Percentiles rank a stretch among this genome's conserved stretches.
phyloP scores from a whole-genome alignment of 2,329 filamentous ascomycete genomes.

The Cadophora sp. region DNA sequence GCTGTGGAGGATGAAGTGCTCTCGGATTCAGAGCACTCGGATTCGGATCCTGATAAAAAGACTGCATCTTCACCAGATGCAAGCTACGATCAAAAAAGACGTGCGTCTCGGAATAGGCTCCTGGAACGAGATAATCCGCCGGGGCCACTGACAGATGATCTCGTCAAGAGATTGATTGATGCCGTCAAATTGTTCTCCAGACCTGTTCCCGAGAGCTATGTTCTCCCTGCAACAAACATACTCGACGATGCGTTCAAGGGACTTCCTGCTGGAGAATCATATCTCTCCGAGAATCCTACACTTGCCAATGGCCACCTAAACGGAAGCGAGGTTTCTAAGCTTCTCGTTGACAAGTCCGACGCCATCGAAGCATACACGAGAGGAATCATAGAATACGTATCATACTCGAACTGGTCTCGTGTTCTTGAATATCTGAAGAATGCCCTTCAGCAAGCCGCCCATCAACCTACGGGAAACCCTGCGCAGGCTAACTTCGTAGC shows the following conservation, averaged over 20 bases:
- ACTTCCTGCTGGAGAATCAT: constrained; percentile 37
- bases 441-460: constrained; percentile 42
- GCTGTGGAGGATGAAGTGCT: constrained; percentile 31
- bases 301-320: constrained; percentile 41
- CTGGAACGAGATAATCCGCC: constrained; percentile 37
- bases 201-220: constrained; percentile 63
- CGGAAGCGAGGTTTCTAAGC: constrained; percentile 39
- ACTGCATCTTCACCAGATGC: constrained; percentile 11
- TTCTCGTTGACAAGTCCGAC: constrained; percentile 43
- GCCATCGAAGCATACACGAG: constrained; percentile 63
- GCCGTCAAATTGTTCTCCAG: constrained; percentile 62
- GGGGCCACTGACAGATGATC: constrained; percentile 52
- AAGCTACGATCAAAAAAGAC: constrained; percentile 33
- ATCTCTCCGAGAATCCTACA: constrained; percentile 42
- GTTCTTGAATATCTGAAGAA: constrained; percentile 66
- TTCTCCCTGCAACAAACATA: constrained; percentile 62
- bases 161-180: constrained; percentile 63
- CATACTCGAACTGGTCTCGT: constrained; percentile 67
- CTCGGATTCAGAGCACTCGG: constrained; percentile 38
- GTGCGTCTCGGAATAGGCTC: constrained; percentile 40
- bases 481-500: constrained; percentile 34
- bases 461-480: constrained; percentile 37
- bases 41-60: constrained; percentile 31
- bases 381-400: constrained; percentile 67
- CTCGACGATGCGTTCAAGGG: constrained; percentile 55